Conservation (phyloP, 1,139 yeast species). For the Candida freyschussii region DNA sequence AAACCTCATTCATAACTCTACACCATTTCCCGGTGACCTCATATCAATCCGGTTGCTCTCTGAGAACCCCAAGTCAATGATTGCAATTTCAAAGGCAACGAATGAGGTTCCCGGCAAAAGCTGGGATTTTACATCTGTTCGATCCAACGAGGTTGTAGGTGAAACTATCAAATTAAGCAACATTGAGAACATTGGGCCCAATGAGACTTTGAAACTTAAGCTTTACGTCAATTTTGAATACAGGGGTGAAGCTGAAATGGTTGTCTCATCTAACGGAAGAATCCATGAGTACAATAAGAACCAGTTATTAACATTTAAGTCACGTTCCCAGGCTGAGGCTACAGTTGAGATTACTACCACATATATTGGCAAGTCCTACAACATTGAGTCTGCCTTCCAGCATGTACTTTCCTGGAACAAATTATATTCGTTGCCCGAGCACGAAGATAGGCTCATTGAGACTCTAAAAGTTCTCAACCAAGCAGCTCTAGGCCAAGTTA, state of each 20-base stretch:
- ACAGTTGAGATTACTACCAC: slow-evolving; percentile 55
- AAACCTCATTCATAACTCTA: slow-evolving; percentile 22
- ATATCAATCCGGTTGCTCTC: slow-evolving; percentile 33
- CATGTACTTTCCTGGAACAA: slow-evolving; percentile 53
- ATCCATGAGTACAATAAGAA: slow-evolving; percentile 33
- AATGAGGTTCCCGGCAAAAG: slow-evolving; percentile 48
- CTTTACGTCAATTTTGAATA: slow-evolving; percentile 51
- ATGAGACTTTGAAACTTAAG: slow-evolving; percentile 55
- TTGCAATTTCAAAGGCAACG: slow-evolving; percentile 62
- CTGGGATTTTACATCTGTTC: slow-evolving; percentile 80
- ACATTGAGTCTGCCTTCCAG: slow-evolving; percentile 55
- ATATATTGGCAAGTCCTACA: slow-evolving; percentile 67
- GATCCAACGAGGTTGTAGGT: slow-evolving; percentile 70
- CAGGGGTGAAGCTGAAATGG: slow-evolving; percentile 17
- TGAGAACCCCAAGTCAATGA: slow-evolving; percentile 35
- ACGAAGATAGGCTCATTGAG: slow-evolving; percentile 29
- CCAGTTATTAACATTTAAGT: slow-evolving; percentile 25
- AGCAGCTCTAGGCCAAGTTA: slow-evolving; percentile 36
- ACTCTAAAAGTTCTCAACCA: slow-evolving; percentile 45
- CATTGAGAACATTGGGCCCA: slow-evolving; percentile 37
- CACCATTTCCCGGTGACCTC: slow-evolving; percentile 29
- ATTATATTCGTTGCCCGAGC: slow-evolving; percentile 28
- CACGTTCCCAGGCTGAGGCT: slow-evolving; percentile 37
- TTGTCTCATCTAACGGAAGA: slow-evolving; percentile 27
- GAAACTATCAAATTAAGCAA: slow-evolving; percentile 61